Base-by-base conservation (phyloP, 129 eudicot species). In the Ambrosia trifida region DNA sequence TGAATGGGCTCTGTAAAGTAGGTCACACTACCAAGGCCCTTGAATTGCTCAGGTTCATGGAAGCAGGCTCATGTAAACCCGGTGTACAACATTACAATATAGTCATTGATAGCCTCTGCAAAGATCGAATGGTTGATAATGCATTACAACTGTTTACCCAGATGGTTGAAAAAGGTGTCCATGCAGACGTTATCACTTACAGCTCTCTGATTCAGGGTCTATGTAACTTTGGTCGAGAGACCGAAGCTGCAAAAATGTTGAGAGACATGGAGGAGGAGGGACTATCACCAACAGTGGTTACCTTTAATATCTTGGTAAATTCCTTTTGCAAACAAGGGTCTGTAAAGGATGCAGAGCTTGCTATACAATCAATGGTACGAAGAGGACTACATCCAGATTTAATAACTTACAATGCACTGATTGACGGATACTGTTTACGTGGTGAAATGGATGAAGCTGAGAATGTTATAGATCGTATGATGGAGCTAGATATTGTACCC, bases 371-470 rank as follows among this genome's bases (percentile, higher is more conserved):
- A 8, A 68, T 76, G 80, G 50, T 32, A 13, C 17, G 11, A 18
- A 68, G 75, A 76, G 80, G 80, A 31, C 9, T 67, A 7, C 19
- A 17, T 46, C 80, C 80, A 33, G 9, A 76, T 46, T 43, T 68
- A 19, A 9, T 76, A 16, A 76, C 75, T 32, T 68, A 76, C 18
- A 76, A 3, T 59, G 75, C 80, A 13, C 28, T 76, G 1, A 59
- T 76, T 2, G 69, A 76, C 47, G 89, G 89, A 36, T 81, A 84
- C 31, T 84, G 88, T 84, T 63, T 73, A 44, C 52, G 74, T 14
- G 88, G 80, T 19, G 61, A 77, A 60, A 14, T 77, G 19, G 80
- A 41, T 17, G 24, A 72, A 19, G 84, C 81, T 0, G 8, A 24
- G 3, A n/a, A 73, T 33, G 75, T 79, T 67, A 16, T 79, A 8